Evolutionary conservation across 2,329 filamentous ascomycete genomes (phyloP), one percentile per base, ranked within the genome.

Genomic region (Venturia nashicola): DNA sequence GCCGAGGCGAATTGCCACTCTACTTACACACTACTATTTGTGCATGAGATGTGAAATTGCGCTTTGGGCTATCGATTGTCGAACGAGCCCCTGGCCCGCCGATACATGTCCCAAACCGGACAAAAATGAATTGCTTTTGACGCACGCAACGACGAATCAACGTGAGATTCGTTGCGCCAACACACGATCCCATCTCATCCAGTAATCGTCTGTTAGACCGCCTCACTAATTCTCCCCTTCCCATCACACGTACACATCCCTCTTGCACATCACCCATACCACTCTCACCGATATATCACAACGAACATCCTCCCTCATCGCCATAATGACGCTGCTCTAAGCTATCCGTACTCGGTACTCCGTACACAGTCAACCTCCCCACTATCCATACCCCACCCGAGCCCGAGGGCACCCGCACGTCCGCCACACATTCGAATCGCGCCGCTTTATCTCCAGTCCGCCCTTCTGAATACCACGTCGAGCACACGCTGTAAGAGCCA

Each of bases 141-240:
- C 51, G 51, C 51, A 36, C 51, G 51, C 51, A 27, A 57, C 36
- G 16, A 57, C 51, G 51, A 57, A 57, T 57, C 51, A 57, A 57
- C 27, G 51, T 57, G 27, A 34, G 51, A 34, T 57, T 57, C 51
- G 51, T 57, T 23, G 27, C 23, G 51, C 23, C 51, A n/a, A 32
- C 20, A 27, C 20, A 32, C 27, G 27, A 23, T 57, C 27, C 27
- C 51, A 36, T 36, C 27, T 32, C 18, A 32, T 36, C 51, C 51
- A 55, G 51, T 55, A 55, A 27, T n/a, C 27, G 27, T 51, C 27
- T 57, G 1, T 9, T 57, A 36, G 51, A 57, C 51, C 51, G 51
- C 51, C 51, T 57, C 51, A 57, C 51, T 57, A 57, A 57, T 57
- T 36, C 51, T 11, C 51, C 32, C 32, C 32, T 18, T 36, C 27